Conservation (phyloP, 306 rosid genomes). For the Hippophae gyantsensis region DNA sequence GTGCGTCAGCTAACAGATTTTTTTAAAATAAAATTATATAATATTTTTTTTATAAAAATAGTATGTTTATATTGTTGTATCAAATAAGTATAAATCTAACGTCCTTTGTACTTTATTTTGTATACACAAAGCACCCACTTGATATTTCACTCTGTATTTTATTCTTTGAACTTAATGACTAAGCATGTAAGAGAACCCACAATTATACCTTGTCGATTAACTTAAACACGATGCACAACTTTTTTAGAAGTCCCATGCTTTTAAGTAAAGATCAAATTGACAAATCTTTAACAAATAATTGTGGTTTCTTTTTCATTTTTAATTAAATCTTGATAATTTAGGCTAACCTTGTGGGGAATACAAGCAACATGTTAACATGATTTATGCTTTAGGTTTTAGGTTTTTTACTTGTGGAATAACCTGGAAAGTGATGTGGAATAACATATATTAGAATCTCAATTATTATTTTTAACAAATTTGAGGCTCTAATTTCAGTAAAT, state of each 20-base stretch:
- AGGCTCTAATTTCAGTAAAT: background rate
- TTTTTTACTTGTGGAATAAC: conserved; percentile 21
- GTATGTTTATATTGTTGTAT: too few relatives aligned
- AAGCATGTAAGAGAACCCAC: conserved; percentile 22
- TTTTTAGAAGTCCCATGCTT: conserved; percentile 29
- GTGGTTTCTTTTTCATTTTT: background rate
- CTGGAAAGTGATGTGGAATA: conserved; percentile 46
- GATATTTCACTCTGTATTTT: background rate
- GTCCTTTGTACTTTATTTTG: background rate
- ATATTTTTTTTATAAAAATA: too few relatives aligned
- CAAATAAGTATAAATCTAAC: too few relatives aligned
- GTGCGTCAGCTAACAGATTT: too few relatives aligned
- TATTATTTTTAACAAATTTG: background rate
- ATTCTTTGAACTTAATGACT: conserved; percentile 15
- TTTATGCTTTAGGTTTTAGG: conserved; percentile 16
- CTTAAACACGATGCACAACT: conserved; percentile 31
- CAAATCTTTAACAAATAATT: conserved; percentile 23
- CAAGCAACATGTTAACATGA: conserved; percentile 23
- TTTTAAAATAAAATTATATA: too few relatives aligned
- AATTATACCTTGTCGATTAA: conserved; percentile 19
- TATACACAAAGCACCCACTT: background rate
- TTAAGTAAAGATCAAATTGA: conserved; percentile 36
- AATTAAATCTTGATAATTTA: conserved; percentile 1
- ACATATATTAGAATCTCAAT: conserved; percentile 19
- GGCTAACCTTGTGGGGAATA: conserved; percentile 9